These are phyloP conservation scores for Gossypium davidsonii DNA, from an alignment of 441 rosid genomes.

Conservation along the genomic window DNA sequence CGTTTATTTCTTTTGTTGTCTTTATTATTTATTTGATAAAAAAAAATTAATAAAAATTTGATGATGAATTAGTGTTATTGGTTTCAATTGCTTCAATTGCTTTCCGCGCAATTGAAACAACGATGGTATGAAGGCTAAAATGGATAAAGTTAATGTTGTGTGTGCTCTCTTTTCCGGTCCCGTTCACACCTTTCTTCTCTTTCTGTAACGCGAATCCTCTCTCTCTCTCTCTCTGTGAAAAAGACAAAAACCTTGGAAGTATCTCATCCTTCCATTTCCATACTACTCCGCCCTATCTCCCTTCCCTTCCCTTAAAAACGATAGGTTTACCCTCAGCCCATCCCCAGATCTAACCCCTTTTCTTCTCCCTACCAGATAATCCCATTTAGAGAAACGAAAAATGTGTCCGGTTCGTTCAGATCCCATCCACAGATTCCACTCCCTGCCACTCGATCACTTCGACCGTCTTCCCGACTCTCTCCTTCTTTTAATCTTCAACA, in stretches of 20 bases:
- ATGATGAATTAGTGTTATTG: no score
- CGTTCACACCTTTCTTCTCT: background rate
- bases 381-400: background rate
- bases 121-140: no score
- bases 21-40: no score
- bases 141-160: no score
- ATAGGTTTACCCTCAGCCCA: background rate
- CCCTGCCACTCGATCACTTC: slow-evolving; percentile 67
- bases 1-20: no score
- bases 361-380: slow-evolving; percentile 7
- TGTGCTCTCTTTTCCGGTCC: no score
- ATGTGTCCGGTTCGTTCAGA: slow-evolving; percentile 39
- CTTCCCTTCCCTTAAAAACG: background rate
- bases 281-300: background rate
- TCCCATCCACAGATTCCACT: slow-evolving; percentile 52
- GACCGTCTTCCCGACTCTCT: slow-evolving; percentile 80
- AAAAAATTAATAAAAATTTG: no score
- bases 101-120: no score
- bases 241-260: slow-evolving; percentile 44
- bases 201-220: background rate
- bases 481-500: slow-evolving; percentile 63
- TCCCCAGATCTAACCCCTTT: background rate
- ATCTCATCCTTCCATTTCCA: slow-evolving; percentile 29
- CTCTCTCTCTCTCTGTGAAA: background rate
- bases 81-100: no score